These are phyloP conservation scores for Venturia aucupariae DNA, from an alignment of 2,329 filamentous ascomycete genomes.

Conservation along the genomic window DNA sequence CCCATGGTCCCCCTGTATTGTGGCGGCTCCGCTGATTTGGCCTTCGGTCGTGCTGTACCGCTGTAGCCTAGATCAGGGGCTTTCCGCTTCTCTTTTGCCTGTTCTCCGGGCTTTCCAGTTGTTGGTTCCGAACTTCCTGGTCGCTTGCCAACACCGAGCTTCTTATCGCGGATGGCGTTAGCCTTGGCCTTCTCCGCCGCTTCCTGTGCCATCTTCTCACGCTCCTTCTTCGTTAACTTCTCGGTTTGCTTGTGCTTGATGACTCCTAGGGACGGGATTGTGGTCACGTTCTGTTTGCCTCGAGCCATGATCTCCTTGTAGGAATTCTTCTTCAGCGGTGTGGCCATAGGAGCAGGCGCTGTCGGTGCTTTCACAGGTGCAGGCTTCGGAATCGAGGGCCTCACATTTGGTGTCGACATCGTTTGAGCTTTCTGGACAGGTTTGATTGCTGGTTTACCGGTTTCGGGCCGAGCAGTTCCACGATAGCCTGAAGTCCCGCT, in stretches of 20 bases:
- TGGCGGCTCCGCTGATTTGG: slow-evolving; percentile 9
- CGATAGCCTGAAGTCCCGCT: slow-evolving; percentile 23
- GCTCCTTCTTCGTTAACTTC: slow-evolving; percentile 51
- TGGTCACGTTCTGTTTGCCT: slow-evolving; percentile 50
- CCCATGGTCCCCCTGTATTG: slow-evolving; percentile 6
- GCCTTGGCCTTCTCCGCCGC: slow-evolving; percentile 20
- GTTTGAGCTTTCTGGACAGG: slow-evolving; percentile 16
- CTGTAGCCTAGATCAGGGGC: slow-evolving; percentile 29
- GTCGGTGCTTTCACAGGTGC: slow-evolving; percentile 9
- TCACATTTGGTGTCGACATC: slow-evolving; percentile 1
- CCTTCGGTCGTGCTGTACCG: slow-evolving; percentile 30
- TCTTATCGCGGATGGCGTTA: slow-evolving; percentile 9
- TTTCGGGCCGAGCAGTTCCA: slow-evolving; percentile 27
- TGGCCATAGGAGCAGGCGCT: slow-evolving; percentile 21
- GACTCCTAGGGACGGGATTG: slow-evolving; percentile 49
- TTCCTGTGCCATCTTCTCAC: slow-evolving; percentile 33
- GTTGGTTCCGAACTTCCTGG: slow-evolving; percentile 3
- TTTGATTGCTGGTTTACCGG: slow-evolving; percentile 15
- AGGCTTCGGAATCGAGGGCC: slow-evolving; percentile 15
- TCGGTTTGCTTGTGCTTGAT: slow-evolving; percentile 69
- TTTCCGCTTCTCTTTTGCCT: slow-evolving; percentile 28
- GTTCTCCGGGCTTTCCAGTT: slow-evolving; percentile 19
- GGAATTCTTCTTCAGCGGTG: slow-evolving; percentile 60
- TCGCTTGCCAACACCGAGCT: neutral
- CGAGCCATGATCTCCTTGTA: slow-evolving; percentile 67